A percentile compares a stretch with the other conserved stretches of the same genome.
Evolutionary conservation across 1,284 basidiomycete genomes (phyloP).

Genomic region (Cutaneotrichosporon cavernicola): DNA sequence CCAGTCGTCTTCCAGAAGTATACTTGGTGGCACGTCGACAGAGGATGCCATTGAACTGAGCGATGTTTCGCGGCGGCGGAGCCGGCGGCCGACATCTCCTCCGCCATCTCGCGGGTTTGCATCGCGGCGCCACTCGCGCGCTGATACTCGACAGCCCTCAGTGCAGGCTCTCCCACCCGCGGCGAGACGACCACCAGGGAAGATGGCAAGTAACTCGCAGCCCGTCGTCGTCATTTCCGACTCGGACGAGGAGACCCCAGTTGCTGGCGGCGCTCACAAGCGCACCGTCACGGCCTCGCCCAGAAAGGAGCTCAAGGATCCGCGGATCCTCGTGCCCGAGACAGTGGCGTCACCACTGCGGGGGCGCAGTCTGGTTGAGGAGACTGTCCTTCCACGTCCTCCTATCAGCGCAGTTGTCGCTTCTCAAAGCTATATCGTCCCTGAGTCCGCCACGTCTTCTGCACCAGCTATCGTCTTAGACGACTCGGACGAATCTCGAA

Average conservation of each 20-base stretch:
- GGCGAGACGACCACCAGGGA: not conserved
- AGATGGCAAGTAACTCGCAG: not conserved
- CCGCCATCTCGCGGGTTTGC: not conserved
- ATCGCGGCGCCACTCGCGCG: not conserved
- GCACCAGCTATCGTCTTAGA: not conserved
- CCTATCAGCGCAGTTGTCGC: not conserved
- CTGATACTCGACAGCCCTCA: not conserved
- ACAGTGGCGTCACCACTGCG: not conserved
- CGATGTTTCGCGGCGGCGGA: not conserved
- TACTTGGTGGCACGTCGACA: not conserved
- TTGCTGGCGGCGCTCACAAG: not conserved
- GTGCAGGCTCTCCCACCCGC: not conserved
- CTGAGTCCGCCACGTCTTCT: not conserved
- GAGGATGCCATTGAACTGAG: not conserved
- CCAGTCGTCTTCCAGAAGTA: not conserved
- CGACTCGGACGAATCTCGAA: not conserved
- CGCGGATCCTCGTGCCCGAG: not conserved
- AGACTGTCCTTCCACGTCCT: constrained; percentile 1
- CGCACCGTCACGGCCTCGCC: not conserved
- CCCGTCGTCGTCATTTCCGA: not conserved
- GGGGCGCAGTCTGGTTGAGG: not conserved
- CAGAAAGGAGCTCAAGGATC: not conserved
- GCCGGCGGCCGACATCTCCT: not conserved
- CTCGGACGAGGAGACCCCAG: not conserved
- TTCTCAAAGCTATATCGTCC: not conserved